Percentiles rank a stretch among this genome's conserved stretches.
These are phyloP conservation scores for Henckelia pumila DNA, from an alignment of 257 asterid genomes.

Conservation along the genomic window DNA sequence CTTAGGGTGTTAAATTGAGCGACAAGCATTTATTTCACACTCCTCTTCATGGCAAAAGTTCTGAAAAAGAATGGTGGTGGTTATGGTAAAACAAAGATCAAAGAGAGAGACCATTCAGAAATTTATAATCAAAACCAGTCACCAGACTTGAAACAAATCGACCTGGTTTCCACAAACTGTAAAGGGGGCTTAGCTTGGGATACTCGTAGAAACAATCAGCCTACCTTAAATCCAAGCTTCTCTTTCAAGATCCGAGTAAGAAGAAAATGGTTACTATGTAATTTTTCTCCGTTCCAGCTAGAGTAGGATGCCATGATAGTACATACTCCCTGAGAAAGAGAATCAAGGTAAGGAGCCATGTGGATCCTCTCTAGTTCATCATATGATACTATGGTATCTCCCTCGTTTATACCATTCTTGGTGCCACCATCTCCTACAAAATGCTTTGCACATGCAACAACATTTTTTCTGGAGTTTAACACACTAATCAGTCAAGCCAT, in stretches of 20 bases:
- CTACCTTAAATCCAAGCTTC: constrained; percentile 85
- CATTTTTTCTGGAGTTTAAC: constrained; percentile 58
- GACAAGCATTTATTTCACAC: too few relatives aligned
- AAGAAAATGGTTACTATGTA: constrained; percentile 58
- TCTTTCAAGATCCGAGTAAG: constrained; percentile 73
- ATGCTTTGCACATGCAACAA: constrained; percentile 90
- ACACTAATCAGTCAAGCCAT: constrained; percentile 5
- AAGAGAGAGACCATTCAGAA: background rate
- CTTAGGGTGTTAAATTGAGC: too few relatives aligned
- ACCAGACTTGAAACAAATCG: constrained; percentile 1
- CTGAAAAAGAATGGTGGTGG: background rate
- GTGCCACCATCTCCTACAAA: constrained; percentile 94
- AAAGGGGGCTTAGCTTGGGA: background rate
- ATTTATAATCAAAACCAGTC: constrained; percentile 8
- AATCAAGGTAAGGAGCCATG: constrained; percentile 72
- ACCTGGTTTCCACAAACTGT: background rate
- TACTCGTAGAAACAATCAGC: background rate
- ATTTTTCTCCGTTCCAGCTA: constrained; percentile 74
- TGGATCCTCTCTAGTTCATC: constrained; percentile 76
- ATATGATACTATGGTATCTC: constrained; percentile 57
- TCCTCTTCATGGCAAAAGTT: background rate
- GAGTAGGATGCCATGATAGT: constrained; percentile 88
- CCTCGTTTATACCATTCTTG: constrained; percentile 68
- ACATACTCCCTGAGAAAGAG: constrained; percentile 77
- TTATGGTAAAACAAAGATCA: background rate